Evolutionary conservation across 768 basidiomycete genomes (phyloP), one percentile per base, ranked within the genome.

Genomic region (Tulasnella sp.): DNA sequence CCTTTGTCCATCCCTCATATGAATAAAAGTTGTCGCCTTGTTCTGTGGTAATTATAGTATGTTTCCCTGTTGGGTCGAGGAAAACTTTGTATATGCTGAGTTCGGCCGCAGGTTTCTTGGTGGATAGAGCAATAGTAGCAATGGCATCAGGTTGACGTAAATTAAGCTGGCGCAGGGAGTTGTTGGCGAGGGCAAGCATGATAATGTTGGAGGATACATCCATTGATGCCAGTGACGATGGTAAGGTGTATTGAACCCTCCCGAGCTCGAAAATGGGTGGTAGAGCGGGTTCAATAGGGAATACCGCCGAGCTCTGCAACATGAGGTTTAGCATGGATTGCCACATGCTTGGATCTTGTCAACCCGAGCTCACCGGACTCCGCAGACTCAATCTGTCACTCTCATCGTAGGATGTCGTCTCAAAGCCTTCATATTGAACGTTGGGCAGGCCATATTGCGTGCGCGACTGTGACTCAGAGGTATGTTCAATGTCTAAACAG

Each of bases 21-120:
- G 92, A 73, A 68, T 98, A 97, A 83, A 88, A 97, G 62, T 90
- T 93, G 68, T 99, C 93, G 52, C 92, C 92, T 66, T 90, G 82
- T 11, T 74, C 75, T 8, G 92, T 92, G 0, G 90, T 88, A 54
- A 94, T 77, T 43, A 98, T 71, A 51, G 94, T 79, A 72, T 98
- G 96, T 31, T 87, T 78, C 3, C 93, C 93, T 0, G 92, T 87
- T 12, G 93, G 93, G 70, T 98, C 93, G 68, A 88, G 80, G 72
- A 92, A 97, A 53, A 97, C 71, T 67, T 85, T 85, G 74, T 85
- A 73, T 49, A 97, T 81, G 7, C 78, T 75, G 75, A 89, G 79
- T 61, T 91, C 87, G n/a, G 76, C 73, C 0, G 80, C 76, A 19
- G 59, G 61, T 42, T 44, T 58, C 69, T 87, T 89, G 60, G 82